phyloP scores from a whole-genome alignment of 768 basidiomycete genomes.

The Lenzites betulinus region DNA sequence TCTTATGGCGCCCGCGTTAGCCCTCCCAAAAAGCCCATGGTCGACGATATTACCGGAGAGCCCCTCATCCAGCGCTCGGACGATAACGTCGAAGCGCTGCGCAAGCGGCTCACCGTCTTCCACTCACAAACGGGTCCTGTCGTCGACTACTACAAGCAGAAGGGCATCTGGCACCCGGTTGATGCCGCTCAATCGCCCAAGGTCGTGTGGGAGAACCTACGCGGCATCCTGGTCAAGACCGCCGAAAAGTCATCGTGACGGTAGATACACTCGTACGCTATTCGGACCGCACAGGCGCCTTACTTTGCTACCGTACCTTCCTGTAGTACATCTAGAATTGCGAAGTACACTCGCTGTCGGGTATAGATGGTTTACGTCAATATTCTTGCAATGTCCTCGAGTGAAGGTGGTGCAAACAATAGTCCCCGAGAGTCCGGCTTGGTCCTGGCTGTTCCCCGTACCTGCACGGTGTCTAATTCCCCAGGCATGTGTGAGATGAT shows the following conservation, averaged over 20 bases:
- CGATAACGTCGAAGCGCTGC: slow-evolving; percentile 94
- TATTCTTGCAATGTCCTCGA: no score
- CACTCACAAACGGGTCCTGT: slow-evolving; percentile 96
- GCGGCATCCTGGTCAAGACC: slow-evolving; percentile 55
- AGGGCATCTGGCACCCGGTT: slow-evolving; percentile 86
- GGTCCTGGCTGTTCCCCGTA: no score
- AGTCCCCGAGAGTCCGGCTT: no score
- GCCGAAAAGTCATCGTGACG: slow-evolving; percentile 8
- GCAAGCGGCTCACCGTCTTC: slow-evolving; percentile 86
- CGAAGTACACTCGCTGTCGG: background rate
- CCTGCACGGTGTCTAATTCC: no score
- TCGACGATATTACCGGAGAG: slow-evolving; percentile 94
- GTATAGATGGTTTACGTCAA: background rate
- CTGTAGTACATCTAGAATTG: slow-evolving; percentile 16
- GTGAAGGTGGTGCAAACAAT: no score
- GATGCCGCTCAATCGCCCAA: slow-evolving; percentile 94
- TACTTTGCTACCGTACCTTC: slow-evolving; percentile 10
- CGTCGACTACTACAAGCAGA: slow-evolving; percentile 91
- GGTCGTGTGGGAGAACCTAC: slow-evolving; percentile 87
- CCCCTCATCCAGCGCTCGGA: slow-evolving; percentile 96
- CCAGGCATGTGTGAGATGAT: background rate
- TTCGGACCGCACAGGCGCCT: slow-evolving; percentile 15
- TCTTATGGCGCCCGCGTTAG: slow-evolving; percentile 42
- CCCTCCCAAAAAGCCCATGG: slow-evolving; percentile 95
- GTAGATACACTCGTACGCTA: slow-evolving; percentile 3